Base-by-base conservation (phyloP, 176 grass and related monocot genomes). In the Coix lacrymajobi region DNA sequence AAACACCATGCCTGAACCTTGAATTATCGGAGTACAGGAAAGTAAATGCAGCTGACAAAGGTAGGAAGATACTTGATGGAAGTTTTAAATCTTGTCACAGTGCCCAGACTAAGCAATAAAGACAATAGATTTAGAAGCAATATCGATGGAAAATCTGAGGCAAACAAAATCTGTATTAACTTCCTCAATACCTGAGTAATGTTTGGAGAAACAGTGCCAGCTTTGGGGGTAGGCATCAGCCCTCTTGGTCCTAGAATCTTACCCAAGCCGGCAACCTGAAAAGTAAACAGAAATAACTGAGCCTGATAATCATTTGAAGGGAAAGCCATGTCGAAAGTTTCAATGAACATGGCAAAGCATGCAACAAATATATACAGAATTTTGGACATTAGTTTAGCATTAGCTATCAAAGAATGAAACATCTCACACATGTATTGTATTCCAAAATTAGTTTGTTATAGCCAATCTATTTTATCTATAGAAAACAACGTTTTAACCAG, bases 151-250 rank as follows among this genome's bases (percentile, higher is more conserved):
- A 44, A 75, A 79, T 20, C 14, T 46, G 28, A 68, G 19, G 49
- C 44, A 54, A 68, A 82, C 32, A 79, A 62, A 79, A 52, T 82
- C 0, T 44, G 13, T 20, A 70, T 43, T 43, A 22, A 72, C 36
- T 76, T 71, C 64, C 41, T 79, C 26, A 36, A 57, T 88, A 99
- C 93, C 93, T 99, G 97, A 76, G 93, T 80, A 81, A 99, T 94
- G 88, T 96, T 89, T 46, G 83, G 68, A 85, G 93, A 89, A 90
- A 99, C 97, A 85, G 97, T 94, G 32, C 97, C 97, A 69, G 97
- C 97, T 90, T 99, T 99, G 29, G 97, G 97, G 77, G 96, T 99
- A 75, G 97, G 97, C 97, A 99, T 99, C 85, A 99, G 90, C 87
- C 97, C 97, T 83, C 97, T 94, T 49, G 97, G 97, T 86, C 97